Percentiles rank a stretch among this genome's conserved stretches.
phyloP scores from a whole-genome alignment of 1,284 basidiomycete genomes.

The Termitomyces sp. region DNA sequence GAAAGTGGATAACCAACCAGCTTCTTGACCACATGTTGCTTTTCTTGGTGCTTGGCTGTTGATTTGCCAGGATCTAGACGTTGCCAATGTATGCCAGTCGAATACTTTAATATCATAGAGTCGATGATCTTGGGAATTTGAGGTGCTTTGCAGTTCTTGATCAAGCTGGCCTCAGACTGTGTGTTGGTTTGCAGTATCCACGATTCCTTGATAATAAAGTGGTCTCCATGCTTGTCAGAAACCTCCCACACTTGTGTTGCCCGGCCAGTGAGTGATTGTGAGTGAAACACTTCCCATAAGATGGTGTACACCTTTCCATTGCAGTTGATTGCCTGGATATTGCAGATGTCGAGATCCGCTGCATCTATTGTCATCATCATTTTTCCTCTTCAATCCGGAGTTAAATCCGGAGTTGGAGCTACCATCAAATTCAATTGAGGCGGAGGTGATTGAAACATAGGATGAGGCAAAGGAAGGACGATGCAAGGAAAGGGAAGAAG shows the following conservation, averaged over 20 bases:
- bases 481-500: no score
- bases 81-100: no score
- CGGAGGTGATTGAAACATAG: no score
- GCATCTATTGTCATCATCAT: neutral
- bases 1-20: neutral
- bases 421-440: neutral
- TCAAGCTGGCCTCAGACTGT: neutral
- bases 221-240: neutral
- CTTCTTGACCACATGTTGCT: neutral
- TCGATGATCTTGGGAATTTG: neutral
- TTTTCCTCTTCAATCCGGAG: neutral
- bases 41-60: neutral
- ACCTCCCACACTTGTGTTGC: neutral
- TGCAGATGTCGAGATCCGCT: neutral
- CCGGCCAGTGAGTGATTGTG: neutral
- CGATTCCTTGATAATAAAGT: neutral
- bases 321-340: neutral
- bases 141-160: neutral
- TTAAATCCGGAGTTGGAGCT: neutral
- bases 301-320: neutral
- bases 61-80: no score
- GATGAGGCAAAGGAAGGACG: no score
- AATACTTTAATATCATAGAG: no score
- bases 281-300: neutral
- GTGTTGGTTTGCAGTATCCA: neutral